Evolutionary conservation across 2,329 filamentous ascomycete genomes (phyloP), one percentile per base, ranked within the genome.

Genomic region (Aspergillus pseudoviridinutans): DNA sequence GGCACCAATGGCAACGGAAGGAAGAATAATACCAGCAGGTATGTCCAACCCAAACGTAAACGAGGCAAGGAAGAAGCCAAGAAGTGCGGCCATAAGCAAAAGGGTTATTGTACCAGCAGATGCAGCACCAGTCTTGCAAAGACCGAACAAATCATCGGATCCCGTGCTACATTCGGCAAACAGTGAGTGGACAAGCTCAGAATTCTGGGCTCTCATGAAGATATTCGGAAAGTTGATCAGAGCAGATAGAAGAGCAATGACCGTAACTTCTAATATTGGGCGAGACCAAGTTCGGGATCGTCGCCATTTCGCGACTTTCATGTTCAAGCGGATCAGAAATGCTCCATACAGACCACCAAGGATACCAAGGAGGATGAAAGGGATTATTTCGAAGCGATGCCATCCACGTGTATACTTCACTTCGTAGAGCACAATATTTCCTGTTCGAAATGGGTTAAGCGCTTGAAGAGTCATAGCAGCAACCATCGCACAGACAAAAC

Each of bases 401-500:
- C 93, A 99, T 50, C 88, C 88, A 28, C 87, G 87, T 64, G 88
- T 92, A 74, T 97, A 97, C 38, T 90, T 93, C 68, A 97, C 92
- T 75, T 99, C 92, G 71, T 96, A 99, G 55, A 97, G 79, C 49
- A 97, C 94, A 54, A 97, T 88, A 74, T 99, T 95, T 54, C 93
- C 94, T 1, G 92, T 96, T 54, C 94, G 86, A 72, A 97, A 97
- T 4, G 94, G 94, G 71, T 99, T 94, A 60, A 96, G 84, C 4
- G 91, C 91, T 74, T 97, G 93, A 4, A 99, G 81, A 14, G 92
- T 91, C 41, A 97, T 91, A 20, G 94, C 93, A 17, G 92, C 94
- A n/a, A 96, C 91, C 92, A 97, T 97, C 71, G 94, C 94, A 68
- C 94, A 97, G 44, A 99, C 94, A 70, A 99, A 99, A 68, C 92